Percentiles rank a stretch among this genome's conserved stretches.
Evolutionary conservation across 2,329 filamentous ascomycete species (phyloP).

Genomic region (Trichophyton mentagrophytes): DNA sequence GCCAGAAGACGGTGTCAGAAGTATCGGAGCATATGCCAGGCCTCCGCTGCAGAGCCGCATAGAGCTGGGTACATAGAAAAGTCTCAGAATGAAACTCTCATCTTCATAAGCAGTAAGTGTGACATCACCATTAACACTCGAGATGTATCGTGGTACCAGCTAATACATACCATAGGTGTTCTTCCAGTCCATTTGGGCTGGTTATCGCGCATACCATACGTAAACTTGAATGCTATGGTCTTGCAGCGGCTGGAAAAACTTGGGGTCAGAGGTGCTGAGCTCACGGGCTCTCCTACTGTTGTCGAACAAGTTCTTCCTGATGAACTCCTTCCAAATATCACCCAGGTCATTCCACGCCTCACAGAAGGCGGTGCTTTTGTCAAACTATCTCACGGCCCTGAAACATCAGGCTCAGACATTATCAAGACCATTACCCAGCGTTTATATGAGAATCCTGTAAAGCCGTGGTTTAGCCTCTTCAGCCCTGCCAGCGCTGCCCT

Average conservation of each 20-base stretch:
- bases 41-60: constrained; percentile 4
- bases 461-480: constrained; percentile 84
- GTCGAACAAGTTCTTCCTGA: constrained; percentile 51
- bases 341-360: constrained; percentile 67
- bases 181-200: constrained; percentile 67
- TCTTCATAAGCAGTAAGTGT: constrained; percentile 75
- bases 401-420: constrained; percentile 40
- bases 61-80: constrained; percentile 64
- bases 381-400: constrained; percentile 55
- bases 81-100: constrained; percentile 60
- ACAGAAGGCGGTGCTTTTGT: constrained; percentile 92
- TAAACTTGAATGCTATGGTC: constrained; percentile 33
- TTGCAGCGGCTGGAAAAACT: constrained; percentile 39
- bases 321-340: constrained; percentile 54
- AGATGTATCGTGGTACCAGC: neutral
- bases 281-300: constrained; percentile 44
- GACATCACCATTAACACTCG: neutral
- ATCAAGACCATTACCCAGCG: constrained; percentile 50
- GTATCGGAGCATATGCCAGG: neutral
- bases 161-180: constrained; percentile 46
- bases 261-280: constrained; percentile 39
- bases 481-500: constrained; percentile 55
- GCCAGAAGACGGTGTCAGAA: neutral
- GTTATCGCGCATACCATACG: constrained; percentile 42
- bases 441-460: constrained; percentile 57